Evolutionary conservation across 306 rosid species (phyloP).

Genomic region (Cicer chorassanicum): DNA sequence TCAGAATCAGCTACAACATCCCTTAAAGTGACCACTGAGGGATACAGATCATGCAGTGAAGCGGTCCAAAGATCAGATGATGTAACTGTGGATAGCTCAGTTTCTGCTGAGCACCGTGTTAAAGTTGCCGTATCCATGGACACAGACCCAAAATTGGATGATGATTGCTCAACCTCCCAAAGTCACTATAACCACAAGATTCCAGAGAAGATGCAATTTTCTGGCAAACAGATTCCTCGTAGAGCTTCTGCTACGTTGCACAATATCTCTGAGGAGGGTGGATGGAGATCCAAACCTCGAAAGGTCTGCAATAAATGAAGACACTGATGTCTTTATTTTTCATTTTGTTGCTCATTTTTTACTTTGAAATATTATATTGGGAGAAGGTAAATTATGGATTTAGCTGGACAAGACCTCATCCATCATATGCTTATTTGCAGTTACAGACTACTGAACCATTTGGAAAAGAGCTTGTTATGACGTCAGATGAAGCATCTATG

Average conservation of each 20-base stretch:
- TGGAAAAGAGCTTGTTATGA: conserved; percentile 93
- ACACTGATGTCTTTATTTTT: conserved; percentile 3
- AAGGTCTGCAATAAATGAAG: conserved; percentile 58
- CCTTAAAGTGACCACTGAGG: conserved; percentile 82
- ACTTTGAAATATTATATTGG: conserved; percentile 4
- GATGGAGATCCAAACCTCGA: conserved; percentile 76
- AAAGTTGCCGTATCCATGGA: conserved; percentile 68
- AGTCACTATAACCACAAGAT: conserved; percentile 58
- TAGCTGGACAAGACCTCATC: conserved; percentile 38
- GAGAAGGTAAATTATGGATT: conserved; percentile 30
- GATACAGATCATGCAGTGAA: conserved; percentile 80
- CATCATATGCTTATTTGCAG: conserved; percentile 38
- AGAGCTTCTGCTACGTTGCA: conserved; percentile 57
- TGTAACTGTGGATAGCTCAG: conserved; percentile 83
- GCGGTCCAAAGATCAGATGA: conserved; percentile 94
- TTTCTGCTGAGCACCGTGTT: conserved; percentile 63
- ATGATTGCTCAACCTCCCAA: conserved; percentile 83
- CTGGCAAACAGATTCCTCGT: conserved; percentile 94
- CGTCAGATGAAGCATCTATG: conserved; percentile 96
- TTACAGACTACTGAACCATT: conserved; percentile 79
- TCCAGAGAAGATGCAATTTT: conserved; percentile 61
- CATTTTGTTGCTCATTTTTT: background rate
- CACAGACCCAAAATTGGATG: conserved; percentile 78
- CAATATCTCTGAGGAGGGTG: conserved; percentile 68
- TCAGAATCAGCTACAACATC: conserved; percentile 99